Percentiles rank a stretch among this genome's conserved stretches.
phyloP scores from a whole-genome alignment of 1,284 basidiomycete species.

The Cutaneotrichosporon daszewskae region DNA sequence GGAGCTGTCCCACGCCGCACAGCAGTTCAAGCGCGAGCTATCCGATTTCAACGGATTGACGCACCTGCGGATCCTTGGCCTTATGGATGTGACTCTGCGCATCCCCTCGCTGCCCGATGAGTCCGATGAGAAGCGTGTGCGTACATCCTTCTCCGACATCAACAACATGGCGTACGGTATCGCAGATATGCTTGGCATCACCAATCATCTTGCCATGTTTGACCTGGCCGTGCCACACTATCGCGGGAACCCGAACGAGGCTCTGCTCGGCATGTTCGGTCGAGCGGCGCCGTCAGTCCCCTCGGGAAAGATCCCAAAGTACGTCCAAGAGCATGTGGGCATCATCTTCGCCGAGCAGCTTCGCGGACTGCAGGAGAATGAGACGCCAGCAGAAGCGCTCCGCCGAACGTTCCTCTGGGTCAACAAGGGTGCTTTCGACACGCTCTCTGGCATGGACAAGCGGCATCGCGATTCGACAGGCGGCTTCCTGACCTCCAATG shows the following conservation, averaged over 20 bases:
- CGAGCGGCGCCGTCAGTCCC: slow-evolving; percentile 58
- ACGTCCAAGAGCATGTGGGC: slow-evolving; percentile 73
- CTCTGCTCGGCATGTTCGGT: slow-evolving; percentile 96
- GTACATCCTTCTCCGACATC: slow-evolving; percentile 85
- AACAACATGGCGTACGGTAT: slow-evolving; percentile 96
- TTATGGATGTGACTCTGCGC: slow-evolving; percentile 96
- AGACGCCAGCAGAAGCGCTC: slow-evolving; percentile 67
- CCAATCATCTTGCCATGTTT: slow-evolving; percentile 76
- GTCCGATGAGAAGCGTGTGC: slow-evolving; percentile 80
- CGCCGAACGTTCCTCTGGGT: slow-evolving; percentile 78
- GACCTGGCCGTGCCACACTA: slow-evolving; percentile 91
- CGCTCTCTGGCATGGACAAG: slow-evolving; percentile 49
- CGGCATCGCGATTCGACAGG: slow-evolving; percentile 64
- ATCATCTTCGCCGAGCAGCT: slow-evolving; percentile 60
- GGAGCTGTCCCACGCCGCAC: slow-evolving; percentile 36
- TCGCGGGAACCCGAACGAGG: slow-evolving; percentile 68
- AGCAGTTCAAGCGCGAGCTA: slow-evolving; percentile 50
- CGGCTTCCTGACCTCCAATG: slow-evolving; percentile 44
- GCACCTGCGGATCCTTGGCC: slow-evolving; percentile 78
- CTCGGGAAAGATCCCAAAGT: slow-evolving; percentile 56
- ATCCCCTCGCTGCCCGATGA: slow-evolving; percentile 83
- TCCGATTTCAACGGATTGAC: slow-evolving; percentile 82
- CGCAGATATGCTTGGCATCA: slow-evolving; percentile 80
- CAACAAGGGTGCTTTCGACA: slow-evolving; percentile 71
- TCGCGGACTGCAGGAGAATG: slow-evolving; percentile 52